A percentile compares a stretch with the other conserved stretches of the same genome.
Evolutionary conservation across 2,329 filamentous ascomycete species (phyloP).

Genomic region (Aspergillus japonicus): DNA sequence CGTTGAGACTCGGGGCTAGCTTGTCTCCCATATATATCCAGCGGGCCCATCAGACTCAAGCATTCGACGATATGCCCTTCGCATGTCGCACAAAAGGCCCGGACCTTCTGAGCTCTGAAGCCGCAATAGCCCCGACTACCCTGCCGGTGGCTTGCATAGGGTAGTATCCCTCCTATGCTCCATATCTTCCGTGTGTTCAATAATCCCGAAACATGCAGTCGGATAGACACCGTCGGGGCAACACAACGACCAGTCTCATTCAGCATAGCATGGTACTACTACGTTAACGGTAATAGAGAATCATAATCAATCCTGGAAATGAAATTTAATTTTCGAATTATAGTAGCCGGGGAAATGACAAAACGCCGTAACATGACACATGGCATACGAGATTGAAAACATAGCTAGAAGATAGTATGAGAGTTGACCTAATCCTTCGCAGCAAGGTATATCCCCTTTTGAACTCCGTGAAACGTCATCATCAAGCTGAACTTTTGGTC

Average conservation of each 20-base stretch:
- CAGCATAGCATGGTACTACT: neutral
- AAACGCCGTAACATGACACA: neutral
- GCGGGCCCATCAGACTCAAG: neutral
- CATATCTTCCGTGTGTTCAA: neutral
- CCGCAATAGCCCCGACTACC: neutral
- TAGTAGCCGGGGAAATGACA: neutral
- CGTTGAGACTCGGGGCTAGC: neutral
- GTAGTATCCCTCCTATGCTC: neutral
- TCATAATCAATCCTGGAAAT: neutral
- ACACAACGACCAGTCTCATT: neutral
- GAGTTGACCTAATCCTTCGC: slow-evolving; percentile 1
- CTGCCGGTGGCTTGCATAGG: slow-evolving; percentile 3
- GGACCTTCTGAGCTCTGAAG: neutral
- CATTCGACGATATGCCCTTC: neutral
- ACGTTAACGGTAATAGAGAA: neutral
- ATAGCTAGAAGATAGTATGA: neutral
- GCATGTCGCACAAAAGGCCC: neutral
- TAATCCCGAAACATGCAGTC: neutral
- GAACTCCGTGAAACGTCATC: slow-evolving; percentile 14
- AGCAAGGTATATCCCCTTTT: slow-evolving; percentile 17
- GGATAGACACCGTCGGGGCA: neutral
- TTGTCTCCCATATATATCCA: neutral
- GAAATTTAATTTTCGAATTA: neutral
- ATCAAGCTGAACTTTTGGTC: slow-evolving; percentile 19
- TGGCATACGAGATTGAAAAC: neutral